Conservation (phyloP, 2,329 filamentous ascomycete species). For the Mycosphaerella sp. region DNA sequence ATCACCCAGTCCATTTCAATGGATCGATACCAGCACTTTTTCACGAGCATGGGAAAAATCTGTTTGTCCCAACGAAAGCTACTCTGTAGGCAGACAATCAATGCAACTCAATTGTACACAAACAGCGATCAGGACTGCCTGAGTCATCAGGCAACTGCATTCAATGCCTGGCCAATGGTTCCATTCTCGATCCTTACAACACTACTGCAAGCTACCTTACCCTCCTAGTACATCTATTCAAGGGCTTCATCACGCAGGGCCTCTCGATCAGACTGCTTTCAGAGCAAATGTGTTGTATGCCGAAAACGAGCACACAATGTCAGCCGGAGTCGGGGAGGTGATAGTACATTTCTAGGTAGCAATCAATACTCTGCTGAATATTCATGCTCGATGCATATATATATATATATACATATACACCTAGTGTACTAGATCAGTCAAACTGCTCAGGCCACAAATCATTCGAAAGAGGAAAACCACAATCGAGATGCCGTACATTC, state of each 20-base stretch:
- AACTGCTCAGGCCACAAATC: too few species aligned
- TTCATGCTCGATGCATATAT: too few species aligned
- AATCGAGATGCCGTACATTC: constrained; percentile 9
- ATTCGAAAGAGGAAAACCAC: too few species aligned
- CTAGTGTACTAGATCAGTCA: too few species aligned
- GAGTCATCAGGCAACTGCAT: constrained; percentile 11
- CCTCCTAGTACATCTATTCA: background rate
- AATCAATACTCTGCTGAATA: too few species aligned
- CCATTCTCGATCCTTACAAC: constrained; percentile 1
- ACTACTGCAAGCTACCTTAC: background rate
- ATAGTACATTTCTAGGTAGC: too few species aligned
- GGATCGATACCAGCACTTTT: too few species aligned
- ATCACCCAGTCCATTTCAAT: too few species aligned
- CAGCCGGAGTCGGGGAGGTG: too few species aligned
- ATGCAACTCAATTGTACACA: background rate
- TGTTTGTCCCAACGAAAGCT: background rate
- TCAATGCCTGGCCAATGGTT: constrained; percentile 2
- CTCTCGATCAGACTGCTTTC: background rate
- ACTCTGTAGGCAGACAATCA: background rate
- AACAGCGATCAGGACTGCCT: background rate
- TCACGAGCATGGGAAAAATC: too few species aligned
- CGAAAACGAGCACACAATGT: too few species aligned
- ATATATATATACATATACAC: too few species aligned
- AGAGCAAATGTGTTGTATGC: background rate
- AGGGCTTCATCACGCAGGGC: background rate